These are phyloP conservation scores for Tetrahymena borealis DNA, from an alignment of 73 alveolate genomes.

Conservation along the genomic window DNA sequence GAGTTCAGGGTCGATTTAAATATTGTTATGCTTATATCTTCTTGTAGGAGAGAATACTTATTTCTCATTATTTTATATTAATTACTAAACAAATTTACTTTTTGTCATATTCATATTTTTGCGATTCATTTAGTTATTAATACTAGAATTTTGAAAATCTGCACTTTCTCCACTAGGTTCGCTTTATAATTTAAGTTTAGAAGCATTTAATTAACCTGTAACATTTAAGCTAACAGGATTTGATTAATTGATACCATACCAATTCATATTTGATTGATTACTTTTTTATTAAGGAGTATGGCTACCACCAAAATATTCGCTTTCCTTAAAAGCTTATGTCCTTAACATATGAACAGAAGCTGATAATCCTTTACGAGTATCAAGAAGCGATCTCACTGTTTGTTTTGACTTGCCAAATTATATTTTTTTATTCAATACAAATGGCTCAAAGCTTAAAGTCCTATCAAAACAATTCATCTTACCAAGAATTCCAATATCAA, in stretches of 20 bases:
- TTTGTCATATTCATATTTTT: slow-evolving; percentile 4
- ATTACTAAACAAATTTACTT: slow-evolving; percentile 3
- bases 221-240: not conserved
- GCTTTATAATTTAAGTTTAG: not conserved
- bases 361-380: slow-evolving; percentile 16
- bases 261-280: not conserved
- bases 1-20: slow-evolving; percentile 50
- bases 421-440: slow-evolving; percentile 6
- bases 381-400: slow-evolving; percentile 35
- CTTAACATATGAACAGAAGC: not conserved
- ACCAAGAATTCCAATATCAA: slow-evolving; percentile 65
- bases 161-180: not conserved
- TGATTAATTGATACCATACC: not conserved
- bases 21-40: slow-evolving; percentile 24
- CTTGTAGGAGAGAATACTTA: slow-evolving; percentile 59
- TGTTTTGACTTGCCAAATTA: slow-evolving; percentile 11
- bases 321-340: not conserved
- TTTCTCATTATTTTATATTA: slow-evolving; percentile 21
- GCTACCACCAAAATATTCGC: not conserved
- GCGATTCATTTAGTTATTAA: slow-evolving; percentile 4
- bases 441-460: slow-evolving; percentile 36
- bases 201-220: not conserved
- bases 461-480: slow-evolving; percentile 42
- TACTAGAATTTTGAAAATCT: not conserved
- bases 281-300: not conserved